Evolutionary conservation across 352 stramenopile genomes (phyloP).

Genomic region (Globisporangium recalcitrans): DNA sequence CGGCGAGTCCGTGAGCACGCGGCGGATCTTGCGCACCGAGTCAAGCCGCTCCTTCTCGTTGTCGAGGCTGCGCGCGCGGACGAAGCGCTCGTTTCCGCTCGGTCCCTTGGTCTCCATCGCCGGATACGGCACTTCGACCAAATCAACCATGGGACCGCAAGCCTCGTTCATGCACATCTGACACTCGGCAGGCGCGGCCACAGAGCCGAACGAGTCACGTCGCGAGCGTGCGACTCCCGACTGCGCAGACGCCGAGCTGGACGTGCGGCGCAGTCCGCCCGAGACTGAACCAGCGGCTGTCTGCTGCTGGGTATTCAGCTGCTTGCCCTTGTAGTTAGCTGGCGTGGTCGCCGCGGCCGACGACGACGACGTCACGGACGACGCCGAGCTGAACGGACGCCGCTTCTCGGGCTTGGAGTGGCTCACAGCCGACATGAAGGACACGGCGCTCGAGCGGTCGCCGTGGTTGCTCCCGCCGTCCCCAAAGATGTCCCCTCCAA

Average conservation of each 20-base stretch:
- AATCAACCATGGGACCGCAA: constrained; percentile 47
- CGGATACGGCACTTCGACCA: constrained; percentile 53
- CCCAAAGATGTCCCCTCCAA: constrained; percentile 7
- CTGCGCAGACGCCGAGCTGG: constrained; percentile 22
- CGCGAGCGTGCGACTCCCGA: constrained; percentile 14
- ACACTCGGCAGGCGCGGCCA: constrained; percentile 24
- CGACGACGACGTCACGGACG: constrained; percentile 1
- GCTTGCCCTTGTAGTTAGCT: constrained; percentile 9
- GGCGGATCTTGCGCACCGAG: constrained; percentile 37
- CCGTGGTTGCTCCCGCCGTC: constrained; percentile 14
- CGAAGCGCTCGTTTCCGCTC: constrained; percentile 27
- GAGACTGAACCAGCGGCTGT: neutral
- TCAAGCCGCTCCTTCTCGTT: constrained; percentile 51
- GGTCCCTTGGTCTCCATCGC: constrained; percentile 25
- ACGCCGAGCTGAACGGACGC: constrained; percentile 6
- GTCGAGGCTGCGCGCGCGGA: constrained; percentile 41
- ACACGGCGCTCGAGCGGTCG: constrained; percentile 17
- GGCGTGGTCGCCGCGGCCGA: constrained; percentile 13
- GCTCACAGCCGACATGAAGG: constrained; percentile 12
- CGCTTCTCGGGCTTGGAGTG: neutral
- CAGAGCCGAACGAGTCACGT: constrained; percentile 31
- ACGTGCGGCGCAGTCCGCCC: constrained; percentile 27
- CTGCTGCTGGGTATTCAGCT: neutral
- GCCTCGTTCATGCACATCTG: constrained; percentile 54
- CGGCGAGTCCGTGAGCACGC: constrained; percentile 36